phyloP scores from a whole-genome alignment of 2,329 filamentous ascomycete genomes.

The Beauveria varroae region DNA sequence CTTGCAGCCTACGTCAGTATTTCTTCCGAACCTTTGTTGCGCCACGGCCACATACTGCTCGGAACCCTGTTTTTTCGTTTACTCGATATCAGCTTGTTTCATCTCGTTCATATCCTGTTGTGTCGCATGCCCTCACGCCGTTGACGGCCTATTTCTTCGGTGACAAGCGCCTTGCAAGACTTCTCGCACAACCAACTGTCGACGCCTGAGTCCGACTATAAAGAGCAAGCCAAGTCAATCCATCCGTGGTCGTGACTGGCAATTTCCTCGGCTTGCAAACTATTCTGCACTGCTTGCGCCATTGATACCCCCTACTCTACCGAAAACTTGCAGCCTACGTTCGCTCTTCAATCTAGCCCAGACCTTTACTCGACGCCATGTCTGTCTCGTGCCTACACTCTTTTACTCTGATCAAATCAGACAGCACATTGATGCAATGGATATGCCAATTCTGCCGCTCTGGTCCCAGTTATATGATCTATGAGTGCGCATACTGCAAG shows the following conservation, averaged over 20 bases:
- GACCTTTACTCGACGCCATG: constrained; percentile 27
- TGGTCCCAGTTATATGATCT: constrained; percentile 61
- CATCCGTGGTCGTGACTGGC: not conserved
- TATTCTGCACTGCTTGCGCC: not conserved
- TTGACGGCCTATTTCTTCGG: not conserved
- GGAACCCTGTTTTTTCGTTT: not conserved
- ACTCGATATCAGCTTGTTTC: constrained; percentile 1
- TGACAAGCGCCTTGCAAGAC: not conserved
- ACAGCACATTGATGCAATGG: constrained; percentile 59
- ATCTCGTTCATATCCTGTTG: not conserved
- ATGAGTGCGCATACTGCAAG: constrained; percentile 62
- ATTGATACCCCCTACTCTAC: not conserved
- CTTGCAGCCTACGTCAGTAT: not conserved
- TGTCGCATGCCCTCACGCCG: not conserved
- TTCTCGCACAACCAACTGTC: not conserved
- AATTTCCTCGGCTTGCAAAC: not conserved
- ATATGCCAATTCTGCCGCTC: constrained; percentile 56
- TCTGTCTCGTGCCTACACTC: constrained; percentile 52
- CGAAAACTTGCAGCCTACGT: no score
- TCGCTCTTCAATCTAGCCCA: not conserved
- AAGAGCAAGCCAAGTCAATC: not conserved
- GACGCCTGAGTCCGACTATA: not conserved
- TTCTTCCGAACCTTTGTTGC: not conserved
- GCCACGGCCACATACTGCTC: not conserved
- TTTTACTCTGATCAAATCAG: constrained; percentile 60